A percentile compares a stretch with the other conserved stretches of the same genome.
Conservation (phyloP, 164 flowering plant genomes). For the Litsea cubeba region DNA sequence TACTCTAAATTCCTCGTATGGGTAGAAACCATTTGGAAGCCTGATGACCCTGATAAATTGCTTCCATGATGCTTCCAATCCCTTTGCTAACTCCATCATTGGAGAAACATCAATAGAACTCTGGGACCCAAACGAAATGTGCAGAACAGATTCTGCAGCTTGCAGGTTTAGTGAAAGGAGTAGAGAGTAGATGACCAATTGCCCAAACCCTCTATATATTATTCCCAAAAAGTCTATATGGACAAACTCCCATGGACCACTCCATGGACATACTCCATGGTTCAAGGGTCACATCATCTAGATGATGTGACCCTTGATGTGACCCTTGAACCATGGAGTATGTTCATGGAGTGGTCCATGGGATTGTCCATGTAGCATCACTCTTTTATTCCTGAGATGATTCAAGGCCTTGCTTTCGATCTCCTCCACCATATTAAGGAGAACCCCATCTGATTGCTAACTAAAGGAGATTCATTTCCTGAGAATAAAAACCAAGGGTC, state of each 20-base stretch:
- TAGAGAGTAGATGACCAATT: constrained; percentile 12
- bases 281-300: too few species aligned
- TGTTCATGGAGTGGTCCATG: too few species aligned
- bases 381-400: not conserved
- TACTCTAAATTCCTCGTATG: constrained; percentile 15
- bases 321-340: too few species aligned
- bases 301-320: too few species aligned
- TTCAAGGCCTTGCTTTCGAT: constrained; percentile 2
- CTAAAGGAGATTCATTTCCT: not conserved
- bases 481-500: not conserved
- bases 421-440: constrained; percentile 10
- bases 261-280: too few species aligned
- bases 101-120: constrained; percentile 20
- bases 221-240: too few species aligned
- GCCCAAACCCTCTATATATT: constrained; percentile 8
- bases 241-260: too few species aligned
- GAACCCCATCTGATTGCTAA: constrained; percentile 3
- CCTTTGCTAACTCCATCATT: constrained; percentile 30
- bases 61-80: constrained; percentile 21
- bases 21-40: constrained; percentile 22
- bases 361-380: too few species aligned
- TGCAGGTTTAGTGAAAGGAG: constrained; percentile 1
- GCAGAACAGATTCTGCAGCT: constrained; percentile 4
- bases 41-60: constrained; percentile 29
- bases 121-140: constrained; percentile 27